Percentiles rank a stretch among this genome's conserved stretches.
These are phyloP conservation scores for Trichoderma gracile DNA, from an alignment of 2,329 filamentous ascomycete genomes.

Conservation along the genomic window DNA sequence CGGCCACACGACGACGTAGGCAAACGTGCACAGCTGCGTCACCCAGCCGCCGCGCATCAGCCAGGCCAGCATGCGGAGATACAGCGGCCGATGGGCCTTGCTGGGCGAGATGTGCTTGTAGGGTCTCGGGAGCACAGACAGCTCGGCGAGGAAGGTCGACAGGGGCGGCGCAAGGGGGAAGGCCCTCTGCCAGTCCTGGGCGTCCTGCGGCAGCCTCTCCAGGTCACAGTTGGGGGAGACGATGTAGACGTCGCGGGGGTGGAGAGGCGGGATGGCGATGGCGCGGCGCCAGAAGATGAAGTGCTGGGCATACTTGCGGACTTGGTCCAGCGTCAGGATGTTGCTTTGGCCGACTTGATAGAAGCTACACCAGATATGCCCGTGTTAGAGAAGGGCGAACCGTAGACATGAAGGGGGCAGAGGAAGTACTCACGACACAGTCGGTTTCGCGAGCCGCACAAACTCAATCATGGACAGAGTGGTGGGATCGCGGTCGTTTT, in stretches of 20 bases:
- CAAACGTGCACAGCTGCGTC: conserved; percentile 87
- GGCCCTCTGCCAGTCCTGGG: conserved; percentile 68
- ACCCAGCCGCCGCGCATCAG: conserved; percentile 91
- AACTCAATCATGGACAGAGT: conserved; percentile 79
- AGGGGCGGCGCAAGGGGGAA: conserved; percentile 84
- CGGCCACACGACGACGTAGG: conserved; percentile 80
- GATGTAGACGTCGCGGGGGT: conserved; percentile 87
- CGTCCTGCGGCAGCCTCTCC: conserved; percentile 66
- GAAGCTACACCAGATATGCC: conserved; percentile 44
- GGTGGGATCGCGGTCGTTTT: conserved; percentile 73
- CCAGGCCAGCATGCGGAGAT: conserved; percentile 91
- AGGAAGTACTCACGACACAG: conserved; percentile 50
- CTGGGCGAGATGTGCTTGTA: conserved; percentile 84
- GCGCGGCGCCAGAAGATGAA: conserved; percentile 96
- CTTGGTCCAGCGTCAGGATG: conserved; percentile 73
- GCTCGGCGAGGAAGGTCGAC: conserved; percentile 80
- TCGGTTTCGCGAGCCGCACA: conserved; percentile 71
- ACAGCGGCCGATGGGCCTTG: conserved; percentile 82
- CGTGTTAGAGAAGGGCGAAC: neutral
- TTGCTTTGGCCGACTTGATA: conserved; percentile 70
- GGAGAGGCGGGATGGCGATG: conserved; percentile 85
- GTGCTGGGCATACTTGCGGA: conserved; percentile 86
- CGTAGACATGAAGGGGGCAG: no score
- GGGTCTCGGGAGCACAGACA: conserved; percentile 77
- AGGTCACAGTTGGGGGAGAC: conserved; percentile 88